Evolutionary conservation across 1,139 yeast genomes (phyloP).

Genomic region (Lodderomyces parapsilosis): DNA sequence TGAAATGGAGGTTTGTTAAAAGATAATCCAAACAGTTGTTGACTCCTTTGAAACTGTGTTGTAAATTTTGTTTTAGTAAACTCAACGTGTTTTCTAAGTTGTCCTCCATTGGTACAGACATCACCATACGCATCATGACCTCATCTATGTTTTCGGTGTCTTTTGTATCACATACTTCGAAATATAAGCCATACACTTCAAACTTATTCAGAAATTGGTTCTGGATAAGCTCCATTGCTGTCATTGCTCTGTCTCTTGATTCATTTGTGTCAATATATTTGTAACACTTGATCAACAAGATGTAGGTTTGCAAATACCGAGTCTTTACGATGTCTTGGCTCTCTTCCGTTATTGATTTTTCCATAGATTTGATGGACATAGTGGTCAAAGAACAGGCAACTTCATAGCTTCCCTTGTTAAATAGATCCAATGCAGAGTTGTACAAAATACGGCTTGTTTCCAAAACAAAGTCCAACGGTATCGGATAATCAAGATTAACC

Average conservation of each 20-base stretch:
- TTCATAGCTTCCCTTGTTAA: conserved; percentile 5
- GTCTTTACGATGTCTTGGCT: conserved; percentile 6
- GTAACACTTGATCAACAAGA: conserved; percentile 10
- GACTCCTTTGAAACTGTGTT: conserved; percentile 18
- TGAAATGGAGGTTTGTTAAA: conserved; percentile 16
- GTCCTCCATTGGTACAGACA: conserved; percentile 16
- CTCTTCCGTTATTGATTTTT: conserved; percentile 4
- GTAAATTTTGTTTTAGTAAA: conserved; percentile 18
- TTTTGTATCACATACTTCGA: conserved; percentile 7
- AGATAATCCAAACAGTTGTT: conserved; percentile 25
- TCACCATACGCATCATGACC: conserved; percentile 24
- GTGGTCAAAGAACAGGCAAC: conserved; percentile 7
- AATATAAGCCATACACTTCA: conserved; percentile 11
- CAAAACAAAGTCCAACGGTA: conserved; percentile 7
- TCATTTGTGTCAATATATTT: conserved; percentile 6
- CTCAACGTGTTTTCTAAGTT: conserved; percentile 16
- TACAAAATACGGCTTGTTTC: conserved; percentile 12
- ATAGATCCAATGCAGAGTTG: conserved; percentile 8
- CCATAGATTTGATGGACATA: conserved; percentile 10
- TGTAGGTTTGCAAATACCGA: conserved; percentile 10
- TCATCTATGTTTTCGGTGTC: conserved; percentile 7
- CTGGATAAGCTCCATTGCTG: conserved; percentile 9
- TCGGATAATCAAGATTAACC: neutral
- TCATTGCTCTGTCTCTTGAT: conserved; percentile 3
- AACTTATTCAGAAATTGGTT: conserved; percentile 9